Evolutionary conservation across 768 basidiomycete species (phyloP).

Genomic region (Collybia mongolica): DNA sequence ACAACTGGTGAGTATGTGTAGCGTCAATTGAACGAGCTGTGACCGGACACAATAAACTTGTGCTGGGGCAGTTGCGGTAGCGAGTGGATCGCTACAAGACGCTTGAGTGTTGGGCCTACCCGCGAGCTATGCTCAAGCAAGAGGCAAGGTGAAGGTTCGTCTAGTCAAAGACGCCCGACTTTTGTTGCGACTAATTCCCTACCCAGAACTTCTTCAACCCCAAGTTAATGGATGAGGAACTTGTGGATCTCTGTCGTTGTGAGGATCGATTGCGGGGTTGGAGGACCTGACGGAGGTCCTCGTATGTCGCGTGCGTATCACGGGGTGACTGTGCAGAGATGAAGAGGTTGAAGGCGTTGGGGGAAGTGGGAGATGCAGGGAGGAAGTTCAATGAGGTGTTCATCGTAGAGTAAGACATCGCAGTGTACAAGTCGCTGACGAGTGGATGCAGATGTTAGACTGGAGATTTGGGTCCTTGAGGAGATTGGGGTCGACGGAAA

Average conservation of each 20-base stretch:
- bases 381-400: slow-evolving; percentile 21
- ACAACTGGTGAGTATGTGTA: no score
- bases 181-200: slow-evolving; percentile 6
- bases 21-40: not conserved
- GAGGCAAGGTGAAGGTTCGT: not conserved
- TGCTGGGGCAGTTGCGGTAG: no score
- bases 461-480: slow-evolving; percentile 15
- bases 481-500: slow-evolving; percentile 5
- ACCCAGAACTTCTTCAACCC: slow-evolving; percentile 13
- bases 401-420: slow-evolving; percentile 28
- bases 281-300: slow-evolving; percentile 34
- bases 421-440: slow-evolving; percentile 12
- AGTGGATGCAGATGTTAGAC: slow-evolving; percentile 7
- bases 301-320: slow-evolving; percentile 35
- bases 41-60: not conserved
- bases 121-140: slow-evolving; percentile 10
- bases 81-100: not conserved
- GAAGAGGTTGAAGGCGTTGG: slow-evolving; percentile 33
- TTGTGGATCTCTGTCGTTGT: slow-evolving; percentile 6
- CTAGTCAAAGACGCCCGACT: not conserved
- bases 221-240: slow-evolving; percentile 10
- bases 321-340: slow-evolving; percentile 34
- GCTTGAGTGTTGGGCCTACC: not conserved
- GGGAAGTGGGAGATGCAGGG: slow-evolving; percentile 21
- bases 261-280: slow-evolving; percentile 17